phyloP scores from a whole-genome alignment of 163 green algal genomes.

The Chlorella variabilis region DNA sequence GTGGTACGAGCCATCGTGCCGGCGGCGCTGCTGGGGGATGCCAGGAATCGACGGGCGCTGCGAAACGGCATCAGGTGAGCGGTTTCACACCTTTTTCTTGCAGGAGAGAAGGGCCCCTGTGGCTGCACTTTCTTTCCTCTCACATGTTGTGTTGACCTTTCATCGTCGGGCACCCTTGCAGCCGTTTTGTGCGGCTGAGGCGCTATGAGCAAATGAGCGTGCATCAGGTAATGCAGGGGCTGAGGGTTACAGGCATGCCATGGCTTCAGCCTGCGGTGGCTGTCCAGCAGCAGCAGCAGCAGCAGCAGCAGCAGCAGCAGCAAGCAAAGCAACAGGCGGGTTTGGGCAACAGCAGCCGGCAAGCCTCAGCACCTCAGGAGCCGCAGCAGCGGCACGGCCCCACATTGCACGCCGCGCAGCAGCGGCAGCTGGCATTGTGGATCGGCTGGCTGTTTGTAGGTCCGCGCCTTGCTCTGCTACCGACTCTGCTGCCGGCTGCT shows the following conservation, averaged over 20 bases:
- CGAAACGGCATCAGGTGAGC: slow-evolving; percentile 45
- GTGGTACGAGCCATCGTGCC: slow-evolving; percentile 66
- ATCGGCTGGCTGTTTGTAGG: slow-evolving; percentile 46
- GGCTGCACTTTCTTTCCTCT: too few species aligned
- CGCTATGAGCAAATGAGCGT: slow-evolving; percentile 75
- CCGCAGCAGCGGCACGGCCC: not conserved
- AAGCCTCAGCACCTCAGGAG: not conserved
- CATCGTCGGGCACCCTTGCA: not conserved
- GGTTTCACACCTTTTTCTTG: not conserved
- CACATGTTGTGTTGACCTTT: not conserved
- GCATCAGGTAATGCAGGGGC: slow-evolving; percentile 59
- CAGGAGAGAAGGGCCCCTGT: too few species aligned
- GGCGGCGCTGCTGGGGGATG: slow-evolving; percentile 62
- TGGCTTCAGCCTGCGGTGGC: too few species aligned
- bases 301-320: not conserved
- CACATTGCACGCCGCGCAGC: slow-evolving; percentile 26
- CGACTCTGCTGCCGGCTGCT: not conserved
- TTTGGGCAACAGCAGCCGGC: not conserved
- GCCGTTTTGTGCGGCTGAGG: slow-evolving; percentile 65
- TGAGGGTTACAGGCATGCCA: slow-evolving; percentile 53
- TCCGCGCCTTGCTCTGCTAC: not conserved
- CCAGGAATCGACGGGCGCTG: slow-evolving; percentile 49
- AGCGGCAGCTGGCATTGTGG: slow-evolving; percentile 52
- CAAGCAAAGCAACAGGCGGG: not conserved
- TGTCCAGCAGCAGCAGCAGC: too few species aligned